Base-by-base conservation (phyloP, 371 early-diverging fungal species). In the Syncephalastrum contaminatum region DNA sequence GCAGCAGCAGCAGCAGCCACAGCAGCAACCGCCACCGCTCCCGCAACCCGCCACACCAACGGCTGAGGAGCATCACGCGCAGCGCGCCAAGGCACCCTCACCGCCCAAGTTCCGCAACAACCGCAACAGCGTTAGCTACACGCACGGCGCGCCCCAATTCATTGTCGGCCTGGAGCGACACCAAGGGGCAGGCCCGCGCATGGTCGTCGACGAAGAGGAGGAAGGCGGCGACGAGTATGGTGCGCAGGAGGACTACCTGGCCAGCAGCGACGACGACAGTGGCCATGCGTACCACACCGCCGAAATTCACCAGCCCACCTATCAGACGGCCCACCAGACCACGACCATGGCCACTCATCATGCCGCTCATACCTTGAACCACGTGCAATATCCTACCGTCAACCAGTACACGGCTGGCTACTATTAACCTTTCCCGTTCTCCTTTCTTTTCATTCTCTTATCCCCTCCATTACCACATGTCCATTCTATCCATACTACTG, bases 91-190 rank as follows among this genome's bases (percentile, higher is more conserved):
- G 13, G 41, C 41, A 7, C 22, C 4, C 12, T n/a, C 41, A 13
- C 16, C 36, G 7, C 16, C 30, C 25, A 51, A 51, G 39, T 27
- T 30, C 4, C 69, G 79, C 4, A 75, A 62, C 43, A 77, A 77
- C 46, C 72, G 82, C 8, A 82, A 82, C 53, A 80, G 80, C 59
- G 69, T 80, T 6, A 72, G 67, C 43, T 82, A 76, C 48, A 72
- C 71, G 56, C 67, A 74, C 51, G 70, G 73, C 18, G 82, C 78
- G 16, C 82, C 82, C 0, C 60, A 72, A 53, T 71, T 70, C 8
- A 76, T 82, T 50, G 80, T 76, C 6, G 73, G 73, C 25, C 56
- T 80, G 20, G 82, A 82, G 61, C 56, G 70, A 49, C 65, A 72
- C 47, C 46, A 39, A 19, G 36, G 48, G 18, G 16, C 40, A 36